Conservation (phyloP, 805 yeast species). For the Candida oleophila region DNA sequence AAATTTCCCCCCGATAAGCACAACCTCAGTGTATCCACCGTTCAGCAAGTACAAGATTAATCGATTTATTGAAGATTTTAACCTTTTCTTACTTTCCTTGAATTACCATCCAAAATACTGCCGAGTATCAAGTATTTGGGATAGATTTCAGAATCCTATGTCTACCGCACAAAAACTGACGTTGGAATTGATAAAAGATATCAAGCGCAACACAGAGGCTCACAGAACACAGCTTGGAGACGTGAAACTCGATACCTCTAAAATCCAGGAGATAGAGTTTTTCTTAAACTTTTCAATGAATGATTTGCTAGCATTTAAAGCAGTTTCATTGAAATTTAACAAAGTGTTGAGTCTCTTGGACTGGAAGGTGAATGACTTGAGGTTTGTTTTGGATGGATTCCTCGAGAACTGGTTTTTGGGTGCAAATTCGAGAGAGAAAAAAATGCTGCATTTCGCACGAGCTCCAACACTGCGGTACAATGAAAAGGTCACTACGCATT, state of each 20-base stretch:
- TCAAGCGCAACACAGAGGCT: slow-evolving; percentile 18
- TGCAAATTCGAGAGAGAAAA: neutral
- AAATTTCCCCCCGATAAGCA: slow-evolving; percentile 22
- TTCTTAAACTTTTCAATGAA: slow-evolving; percentile 47
- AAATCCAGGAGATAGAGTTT: slow-evolving; percentile 41
- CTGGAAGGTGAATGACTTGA: slow-evolving; percentile 32
- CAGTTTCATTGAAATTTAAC: slow-evolving; percentile 30
- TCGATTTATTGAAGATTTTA: slow-evolving; percentile 46
- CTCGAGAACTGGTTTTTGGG: slow-evolving; percentile 9
- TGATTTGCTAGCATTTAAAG: slow-evolving; percentile 37
- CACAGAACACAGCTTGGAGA: slow-evolving; percentile 22
- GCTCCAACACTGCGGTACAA: too few species aligned
- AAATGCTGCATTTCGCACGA: neutral
- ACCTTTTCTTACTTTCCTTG: slow-evolving; percentile 47
- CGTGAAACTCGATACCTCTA: slow-evolving; percentile 18
- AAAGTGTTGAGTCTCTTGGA: slow-evolving; percentile 33
- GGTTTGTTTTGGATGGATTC: slow-evolving; percentile 17
- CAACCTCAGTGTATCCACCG: slow-evolving; percentile 23
- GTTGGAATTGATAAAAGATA: slow-evolving; percentile 29
- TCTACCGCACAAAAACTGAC: slow-evolving; percentile 25
- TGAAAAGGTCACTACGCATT: too few species aligned
- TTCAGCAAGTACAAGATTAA: slow-evolving; percentile 49
- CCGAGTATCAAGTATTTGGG: slow-evolving; percentile 2
- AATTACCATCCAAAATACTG: slow-evolving; percentile 26
- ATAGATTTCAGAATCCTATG: slow-evolving; percentile 7